Base-by-base conservation (phyloP, 1,139 yeast genomes). In the Hyphopichia buzzinii region DNA sequence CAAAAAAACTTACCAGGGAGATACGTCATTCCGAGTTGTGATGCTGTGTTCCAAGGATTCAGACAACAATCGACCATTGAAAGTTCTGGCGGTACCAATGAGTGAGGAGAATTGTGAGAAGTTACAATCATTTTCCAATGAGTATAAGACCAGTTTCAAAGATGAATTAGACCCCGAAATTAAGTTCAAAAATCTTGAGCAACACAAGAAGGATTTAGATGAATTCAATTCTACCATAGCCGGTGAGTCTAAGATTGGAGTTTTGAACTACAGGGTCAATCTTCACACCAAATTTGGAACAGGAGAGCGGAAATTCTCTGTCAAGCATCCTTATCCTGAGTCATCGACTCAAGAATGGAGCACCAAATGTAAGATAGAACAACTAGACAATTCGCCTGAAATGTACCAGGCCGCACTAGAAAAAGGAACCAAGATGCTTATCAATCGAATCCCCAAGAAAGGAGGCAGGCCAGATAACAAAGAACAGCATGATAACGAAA, bases 81-180 rank as follows among this genome's bases (percentile, higher is more conserved):
- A 50, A 14, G 68, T 62, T 2, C 49, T 52, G 38, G 75, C 65
- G 1, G 58, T 61, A 1, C 67, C 71, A 1, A 45, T 72, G 8
- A 51, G 52, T n/a, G 41, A 48, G 3, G 47, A 50, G 7, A 55
- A 58, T 30, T 51, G 61, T 8, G 40, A 46, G 1, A 37, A 43
- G 26, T 47, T 71, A 30, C 66, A 64, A 36, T 41, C 37, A 14
- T 52, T 58, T 29, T 50, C 64, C 1, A 36, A 48, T 4, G 41
- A 44, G 17, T 57, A 50, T 39, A 54, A 54, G 36, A 57, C 61
- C 4, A 51, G 59, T 27, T 59, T 55, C 42, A 45, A 46, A 17
- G 53, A 48, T 16, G 50, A 54, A 13, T 40, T 59, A 6, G 30
- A 57, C 2, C 36, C 39, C 6, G 48, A 50, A 24, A 48, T 55